Conservation (phyloP, 805 yeast species). For the Monosporozyma servazzii region DNA sequence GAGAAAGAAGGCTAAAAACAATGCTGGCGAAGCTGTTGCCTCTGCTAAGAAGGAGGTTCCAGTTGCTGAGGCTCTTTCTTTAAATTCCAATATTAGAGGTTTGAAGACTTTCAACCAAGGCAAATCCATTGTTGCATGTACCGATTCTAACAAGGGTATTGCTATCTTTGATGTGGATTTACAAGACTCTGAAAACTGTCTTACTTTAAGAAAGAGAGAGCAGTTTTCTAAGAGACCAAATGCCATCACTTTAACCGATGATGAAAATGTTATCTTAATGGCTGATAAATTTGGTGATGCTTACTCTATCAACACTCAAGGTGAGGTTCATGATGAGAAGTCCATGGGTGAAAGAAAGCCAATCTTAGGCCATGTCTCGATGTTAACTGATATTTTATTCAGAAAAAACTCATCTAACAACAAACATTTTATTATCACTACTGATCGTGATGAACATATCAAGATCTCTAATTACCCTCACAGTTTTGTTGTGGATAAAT, state of each 20-base stretch:
- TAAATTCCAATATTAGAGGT: constrained; percentile 59
- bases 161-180: constrained; percentile 42
- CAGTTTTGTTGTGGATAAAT: constrained; percentile 66
- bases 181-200: constrained; percentile 30
- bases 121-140: constrained; percentile 50
- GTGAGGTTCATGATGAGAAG: constrained; percentile 26
- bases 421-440: constrained; percentile 51
- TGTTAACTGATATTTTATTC: constrained; percentile 68
- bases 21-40: constrained; percentile 34
- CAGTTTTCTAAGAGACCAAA: constrained; percentile 89
- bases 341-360: constrained; percentile 50
- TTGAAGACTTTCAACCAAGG: constrained; percentile 47
- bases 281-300: constrained; percentile 98
- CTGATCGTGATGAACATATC: constrained; percentile 95
- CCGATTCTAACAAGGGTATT: constrained; percentile 79
- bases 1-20: constrained; percentile 30
- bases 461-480: constrained; percentile 74
- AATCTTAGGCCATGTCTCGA: constrained; percentile 89
- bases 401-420: constrained; percentile 19
- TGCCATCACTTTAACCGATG: constrained; percentile 52
- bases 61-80: constrained; percentile 9
- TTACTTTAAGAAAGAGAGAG: constrained; percentile 56
- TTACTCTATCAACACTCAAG: constrained; percentile 45
- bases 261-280: constrained; percentile 45
- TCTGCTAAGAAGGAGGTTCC: constrained; percentile 58